Evolutionary conservation across 352 stramenopile species (phyloP), one percentile per base, ranked within the genome.

Genomic region (Phytophthora podocarpi): DNA sequence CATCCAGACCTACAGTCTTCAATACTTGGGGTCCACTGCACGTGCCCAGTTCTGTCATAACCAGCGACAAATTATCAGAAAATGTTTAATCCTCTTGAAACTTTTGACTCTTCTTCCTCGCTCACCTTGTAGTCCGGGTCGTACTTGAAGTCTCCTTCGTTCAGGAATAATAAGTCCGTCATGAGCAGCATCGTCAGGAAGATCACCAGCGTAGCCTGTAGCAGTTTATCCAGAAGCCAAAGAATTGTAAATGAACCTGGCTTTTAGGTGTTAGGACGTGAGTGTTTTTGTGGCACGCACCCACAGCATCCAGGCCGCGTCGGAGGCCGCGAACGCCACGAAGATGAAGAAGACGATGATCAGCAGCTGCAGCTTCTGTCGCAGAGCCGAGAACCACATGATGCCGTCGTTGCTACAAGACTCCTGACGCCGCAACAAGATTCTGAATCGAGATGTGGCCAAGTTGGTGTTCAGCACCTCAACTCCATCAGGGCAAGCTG

Each of bases 331-430:
- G 35, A 93, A 91, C n/a, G 85, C 79, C 40, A 93, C 63, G 49
- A 93, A 90, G 62, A 75, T 86, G 66, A 91, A 93, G 80, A 91
- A 93, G 26, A 84, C 42, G 63, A 93, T 91, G 40, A 93, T 39
- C n/a, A 90, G 65, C 59, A 90, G 70, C 78, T 91, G 82, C 45
- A 91, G 70, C 70, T 82, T 84, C 74, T 93, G 85, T 68, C 82
- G 77, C 48, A 82, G 77, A 60, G 80, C 87, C 49, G 73, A 87
- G 65, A 93, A 87, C 82, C 81, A 91, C 80, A 86, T 91, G 54
- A 66, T 42, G 45, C 18, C 45, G 46, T 46, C 45, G 46, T 46
- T 28, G 37, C 6, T 21, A 31, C 3, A 52, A 32, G 11, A 53
- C 43, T 23, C n/a, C n/a, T n/a, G n/a, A n/a, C n/a, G n/a, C n/a